phyloP scores from a whole-genome alignment of 257 asterid species.

The Solanum paucissectum region DNA sequence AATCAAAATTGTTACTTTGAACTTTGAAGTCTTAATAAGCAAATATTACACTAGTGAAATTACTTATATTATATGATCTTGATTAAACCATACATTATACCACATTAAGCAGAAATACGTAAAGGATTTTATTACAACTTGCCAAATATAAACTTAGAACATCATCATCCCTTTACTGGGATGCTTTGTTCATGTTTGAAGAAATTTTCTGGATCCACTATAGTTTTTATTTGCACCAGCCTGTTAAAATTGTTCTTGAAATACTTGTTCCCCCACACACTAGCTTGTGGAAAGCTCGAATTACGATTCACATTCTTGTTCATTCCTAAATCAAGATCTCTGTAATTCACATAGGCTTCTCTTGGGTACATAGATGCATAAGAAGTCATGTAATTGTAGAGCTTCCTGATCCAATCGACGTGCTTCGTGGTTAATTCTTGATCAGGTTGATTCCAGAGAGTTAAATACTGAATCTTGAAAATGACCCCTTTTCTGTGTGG shows the following conservation, averaged over 20 bases:
- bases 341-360: constrained; percentile 5
- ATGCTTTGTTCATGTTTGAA: constrained; percentile 2
- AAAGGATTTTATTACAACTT: neutral
- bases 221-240: neutral
- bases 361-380: neutral
- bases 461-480: neutral
- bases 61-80: neutral
- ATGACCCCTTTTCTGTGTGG: neutral
- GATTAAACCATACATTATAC: neutral
- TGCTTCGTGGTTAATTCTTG: neutral
- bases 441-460: neutral
- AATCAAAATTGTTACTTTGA: neutral
- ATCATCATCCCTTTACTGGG: neutral
- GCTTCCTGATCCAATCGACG: neutral
- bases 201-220: neutral
- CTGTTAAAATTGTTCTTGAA: neutral
- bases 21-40: neutral
- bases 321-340: constrained; percentile 1
- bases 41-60: neutral
- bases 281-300: neutral
- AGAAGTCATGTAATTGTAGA: constrained; percentile 1
- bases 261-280: constrained; percentile 1
- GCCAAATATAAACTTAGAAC: neutral
- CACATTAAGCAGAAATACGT: neutral
- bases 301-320: neutral